Base-by-base conservation (phyloP, 1,284 basidiomycete species). In the Tausonia pullulans region DNA sequence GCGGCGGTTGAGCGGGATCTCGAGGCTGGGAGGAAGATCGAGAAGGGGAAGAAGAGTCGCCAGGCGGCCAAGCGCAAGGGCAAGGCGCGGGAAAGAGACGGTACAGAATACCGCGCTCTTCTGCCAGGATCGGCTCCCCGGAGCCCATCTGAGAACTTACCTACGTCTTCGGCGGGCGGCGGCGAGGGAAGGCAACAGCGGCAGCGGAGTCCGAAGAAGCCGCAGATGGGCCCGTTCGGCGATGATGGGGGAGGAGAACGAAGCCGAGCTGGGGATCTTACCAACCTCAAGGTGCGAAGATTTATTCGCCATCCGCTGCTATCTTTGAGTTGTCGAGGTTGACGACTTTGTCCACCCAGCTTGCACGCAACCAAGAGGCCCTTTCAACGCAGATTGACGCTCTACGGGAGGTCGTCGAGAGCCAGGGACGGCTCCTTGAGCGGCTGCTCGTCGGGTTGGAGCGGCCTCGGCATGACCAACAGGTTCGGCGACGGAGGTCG, bases 351-450 rank as follows among this genome's bases (percentile, higher is more conserved):
- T 13, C 8, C 9, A 14, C 6, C 14, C 49, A 67, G 60, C 63
- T 69, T 41, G 56, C 62, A n/a, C 62, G 64, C 3, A 70, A 69
- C 27, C 68, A 70, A 44, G 60, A 74, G 71, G 74, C 75, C 3
- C 67, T 77, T 53, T 67, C 74, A 13, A 73, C 73, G 56, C 74
- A 77, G 67, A 76, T 77, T 40, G 73, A 74, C 52, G 67, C 69
- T 14, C 64, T 77, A 43, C 62, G 73, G 5, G 70, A 71, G 40
- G 72, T 72, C 2, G 71, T 76, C 59, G 74, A 77, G 59, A 63
- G 66, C 45, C 76, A 77, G 65, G 74, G 74, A 2, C 71, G 74
- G 60, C 69, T 73, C 51, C 50, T 75, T 13, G 66, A 57, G 10
- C 57, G 67, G 13, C 58, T 75, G 16, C 67, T 73, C 41, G 49